phyloP scores from a whole-genome alignment of 345 rosid species.

The Eucalyptus globulus region DNA sequence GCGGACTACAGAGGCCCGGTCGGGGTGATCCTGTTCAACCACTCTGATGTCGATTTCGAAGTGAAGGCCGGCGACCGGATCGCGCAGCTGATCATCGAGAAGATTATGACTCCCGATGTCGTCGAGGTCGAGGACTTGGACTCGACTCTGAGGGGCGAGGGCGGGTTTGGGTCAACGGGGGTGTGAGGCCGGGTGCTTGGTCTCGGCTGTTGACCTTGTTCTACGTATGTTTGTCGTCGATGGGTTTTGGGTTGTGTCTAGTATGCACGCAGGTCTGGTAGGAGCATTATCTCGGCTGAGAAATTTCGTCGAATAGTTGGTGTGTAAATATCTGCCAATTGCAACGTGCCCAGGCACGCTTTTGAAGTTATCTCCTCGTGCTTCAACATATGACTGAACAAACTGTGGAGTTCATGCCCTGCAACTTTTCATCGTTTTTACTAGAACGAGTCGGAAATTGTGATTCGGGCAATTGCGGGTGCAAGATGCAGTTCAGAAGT shows the following conservation, averaged over 20 bases:
- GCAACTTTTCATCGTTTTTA: neutral
- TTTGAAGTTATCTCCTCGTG: neutral
- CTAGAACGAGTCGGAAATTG: neutral
- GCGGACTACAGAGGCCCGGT: constrained; percentile 79
- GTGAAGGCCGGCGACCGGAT: constrained; percentile 57
- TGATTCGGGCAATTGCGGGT: neutral
- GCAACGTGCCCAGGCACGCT: neutral
- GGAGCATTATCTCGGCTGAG: neutral
- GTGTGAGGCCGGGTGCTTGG: constrained; percentile 3
- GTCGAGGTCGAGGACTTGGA: constrained; percentile 65
- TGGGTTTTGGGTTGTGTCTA: neutral
- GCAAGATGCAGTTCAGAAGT: neutral
- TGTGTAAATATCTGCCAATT: neutral
- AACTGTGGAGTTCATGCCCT: neutral
- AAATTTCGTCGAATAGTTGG: neutral
- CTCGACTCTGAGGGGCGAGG: constrained; percentile 58
- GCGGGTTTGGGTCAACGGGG: constrained; percentile 86
- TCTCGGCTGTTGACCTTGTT: neutral
- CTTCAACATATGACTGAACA: neutral
- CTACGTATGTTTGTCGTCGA: neutral
- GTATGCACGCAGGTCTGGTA: neutral
- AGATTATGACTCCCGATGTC: constrained; percentile 55
- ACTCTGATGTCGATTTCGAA: constrained; percentile 49
- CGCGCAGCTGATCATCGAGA: constrained; percentile 69
- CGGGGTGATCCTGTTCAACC: constrained; percentile 63